Conservation (phyloP, 2,329 filamentous ascomycete genomes). For the Lachnellula occidentalis region DNA sequence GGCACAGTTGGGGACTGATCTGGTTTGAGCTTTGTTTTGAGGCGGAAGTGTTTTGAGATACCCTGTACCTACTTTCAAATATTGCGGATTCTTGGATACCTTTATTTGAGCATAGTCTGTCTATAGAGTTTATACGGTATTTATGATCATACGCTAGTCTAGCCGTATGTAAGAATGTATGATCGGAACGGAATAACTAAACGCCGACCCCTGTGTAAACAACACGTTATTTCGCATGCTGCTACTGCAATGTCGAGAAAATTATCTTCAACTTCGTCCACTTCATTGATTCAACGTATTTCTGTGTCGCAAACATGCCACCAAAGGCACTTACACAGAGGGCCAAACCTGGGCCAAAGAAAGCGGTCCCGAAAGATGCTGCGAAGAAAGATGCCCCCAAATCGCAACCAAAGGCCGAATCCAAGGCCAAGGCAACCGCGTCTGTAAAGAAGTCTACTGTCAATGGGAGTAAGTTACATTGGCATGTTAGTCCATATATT, state of each 20-base stretch:
- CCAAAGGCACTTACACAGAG: neutral
- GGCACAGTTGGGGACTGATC: no score
- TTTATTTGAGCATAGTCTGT: no score
- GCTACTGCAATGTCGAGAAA: neutral
- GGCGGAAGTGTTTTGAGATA: no score
- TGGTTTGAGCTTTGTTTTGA: no score
- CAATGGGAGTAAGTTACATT: neutral
- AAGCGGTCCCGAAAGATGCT: neutral
- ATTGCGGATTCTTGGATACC: no score
- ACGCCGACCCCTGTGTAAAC: no score
- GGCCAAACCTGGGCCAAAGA: neutral
- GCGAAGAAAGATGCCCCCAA: neutral
- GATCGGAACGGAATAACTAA: no score
- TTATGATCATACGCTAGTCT: no score
- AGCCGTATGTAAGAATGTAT: no score
- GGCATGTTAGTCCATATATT: neutral
- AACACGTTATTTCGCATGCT: neutral
- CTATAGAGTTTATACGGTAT: no score
- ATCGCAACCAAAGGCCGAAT: neutral
- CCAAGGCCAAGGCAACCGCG: neutral
- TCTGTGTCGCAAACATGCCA: neutral
- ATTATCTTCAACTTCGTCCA: neutral
- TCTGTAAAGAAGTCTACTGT: neutral
- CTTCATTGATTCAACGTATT: neutral
- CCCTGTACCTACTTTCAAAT: no score